phyloP scores from a whole-genome alignment of 2,329 filamentous ascomycete species.

The Xylaria sp. region DNA sequence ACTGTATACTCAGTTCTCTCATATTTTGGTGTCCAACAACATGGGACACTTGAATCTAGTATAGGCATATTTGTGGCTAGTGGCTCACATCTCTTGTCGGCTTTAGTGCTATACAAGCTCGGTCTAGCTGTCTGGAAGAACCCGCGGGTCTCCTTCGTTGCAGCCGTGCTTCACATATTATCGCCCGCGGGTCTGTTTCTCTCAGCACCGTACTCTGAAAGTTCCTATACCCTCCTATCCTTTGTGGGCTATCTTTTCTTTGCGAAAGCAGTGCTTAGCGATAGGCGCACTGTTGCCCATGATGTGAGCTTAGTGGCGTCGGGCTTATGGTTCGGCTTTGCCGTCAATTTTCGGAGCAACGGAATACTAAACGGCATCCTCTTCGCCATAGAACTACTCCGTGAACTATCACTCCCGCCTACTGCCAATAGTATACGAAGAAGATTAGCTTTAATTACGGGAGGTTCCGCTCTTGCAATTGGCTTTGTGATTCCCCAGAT shows the following conservation, averaged over 20 bases:
- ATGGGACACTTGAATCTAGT: constrained; percentile 54
- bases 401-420: constrained; percentile 52
- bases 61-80: constrained; percentile 76
- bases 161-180: constrained; percentile 80
- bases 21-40: constrained; percentile 40
- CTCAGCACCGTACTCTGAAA: constrained; percentile 85
- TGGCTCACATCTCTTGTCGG: constrained; percentile 78
- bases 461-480: constrained; percentile 73
- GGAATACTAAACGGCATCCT: constrained; percentile 83
- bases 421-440: constrained; percentile 58
- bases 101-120: constrained; percentile 76
- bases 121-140: constrained; percentile 65
- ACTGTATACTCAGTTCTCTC: constrained; percentile 40
- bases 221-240: constrained; percentile 79
- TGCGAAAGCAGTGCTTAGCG: constrained; percentile 58
- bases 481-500: constrained; percentile 79
- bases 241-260: constrained; percentile 80
- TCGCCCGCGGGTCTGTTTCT: constrained; percentile 92
- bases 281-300: constrained; percentile 46
- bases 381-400: constrained; percentile 66
- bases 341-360: constrained; percentile 83
- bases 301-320: constrained; percentile 68
- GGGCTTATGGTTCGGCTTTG: constrained; percentile 75
- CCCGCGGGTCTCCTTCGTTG: constrained; percentile 70
- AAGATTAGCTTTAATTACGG: constrained; percentile 68